Percentiles rank a stretch among this genome's conserved stretches.
phyloP scores from a whole-genome alignment of 2,329 filamentous ascomycete genomes.

The Aspergillus versicolor region DNA sequence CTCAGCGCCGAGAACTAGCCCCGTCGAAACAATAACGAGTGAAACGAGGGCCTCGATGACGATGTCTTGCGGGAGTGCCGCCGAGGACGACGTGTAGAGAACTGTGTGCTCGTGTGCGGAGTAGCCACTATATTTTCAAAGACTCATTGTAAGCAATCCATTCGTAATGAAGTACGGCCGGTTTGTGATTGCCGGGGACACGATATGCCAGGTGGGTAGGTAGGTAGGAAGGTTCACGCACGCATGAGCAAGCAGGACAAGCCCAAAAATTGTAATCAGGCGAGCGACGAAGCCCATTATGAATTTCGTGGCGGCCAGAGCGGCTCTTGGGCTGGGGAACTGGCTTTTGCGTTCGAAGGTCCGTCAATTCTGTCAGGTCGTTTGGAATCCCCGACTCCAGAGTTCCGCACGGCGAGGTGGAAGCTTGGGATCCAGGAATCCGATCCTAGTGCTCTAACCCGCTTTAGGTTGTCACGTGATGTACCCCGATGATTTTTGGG shows the following conservation, averaged over 20 bases:
- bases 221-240: conserved; percentile 49
- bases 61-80: conserved; percentile 77
- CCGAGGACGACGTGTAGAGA: conserved; percentile 55
- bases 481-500: too few relatives aligned
- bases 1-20: conserved; percentile 75
- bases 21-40: conserved; percentile 75
- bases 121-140: conserved; percentile 68
- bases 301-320: neutral
- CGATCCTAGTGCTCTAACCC: neutral
- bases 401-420: neutral
- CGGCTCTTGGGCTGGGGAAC: neutral
- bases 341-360: neutral
- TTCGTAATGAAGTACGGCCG: neutral
- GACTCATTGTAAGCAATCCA: neutral
- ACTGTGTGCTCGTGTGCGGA: conserved; percentile 90
- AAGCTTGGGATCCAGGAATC: neutral
- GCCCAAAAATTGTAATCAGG: conserved; percentile 69
- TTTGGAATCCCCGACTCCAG: neutral
- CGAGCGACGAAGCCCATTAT: conserved; percentile 71
- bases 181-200: neutral
- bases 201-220: neutral
- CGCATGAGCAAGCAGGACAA: conserved; percentile 82
- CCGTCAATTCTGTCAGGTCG: neutral
- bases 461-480: neutral
- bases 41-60: conserved; percentile 80